Evolutionary conservation across 23 red algal genomes (phyloP).

Genomic region (Agarophyton chilense): DNA sequence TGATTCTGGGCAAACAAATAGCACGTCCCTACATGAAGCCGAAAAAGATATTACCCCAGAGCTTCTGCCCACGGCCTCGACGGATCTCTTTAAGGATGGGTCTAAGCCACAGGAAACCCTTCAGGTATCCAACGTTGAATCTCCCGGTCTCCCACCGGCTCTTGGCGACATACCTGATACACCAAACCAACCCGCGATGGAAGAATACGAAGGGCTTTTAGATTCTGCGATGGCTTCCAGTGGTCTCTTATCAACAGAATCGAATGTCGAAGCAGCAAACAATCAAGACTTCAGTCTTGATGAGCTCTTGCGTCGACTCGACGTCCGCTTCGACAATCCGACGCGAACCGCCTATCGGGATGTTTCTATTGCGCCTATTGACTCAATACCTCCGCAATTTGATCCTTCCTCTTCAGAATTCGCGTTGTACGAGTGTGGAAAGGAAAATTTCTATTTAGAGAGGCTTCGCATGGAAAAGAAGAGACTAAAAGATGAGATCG

Average conservation of each 20-base stretch:
- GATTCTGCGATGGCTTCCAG: not conserved
- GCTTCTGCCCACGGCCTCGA: not conserved
- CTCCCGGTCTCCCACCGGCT: not conserved
- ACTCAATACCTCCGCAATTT: slow-evolving; percentile 10
- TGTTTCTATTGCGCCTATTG: not conserved
- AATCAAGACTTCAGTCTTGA: slow-evolving; percentile 1
- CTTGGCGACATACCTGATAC: not conserved
- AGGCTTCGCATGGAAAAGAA: not conserved
- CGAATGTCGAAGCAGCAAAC: too few relatives aligned
- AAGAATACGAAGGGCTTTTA: not conserved
- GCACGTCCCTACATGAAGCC: not conserved
- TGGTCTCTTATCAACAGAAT: not conserved
- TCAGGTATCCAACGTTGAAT: not conserved
- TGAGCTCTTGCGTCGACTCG: not conserved
- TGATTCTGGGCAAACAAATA: not conserved
- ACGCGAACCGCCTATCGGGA: not conserved
- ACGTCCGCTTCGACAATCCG: slow-evolving; percentile 21
- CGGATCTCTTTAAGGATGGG: not conserved
- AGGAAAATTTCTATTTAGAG: not conserved
- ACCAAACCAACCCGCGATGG: not conserved
- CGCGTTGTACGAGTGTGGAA: not conserved
- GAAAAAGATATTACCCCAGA: not conserved
- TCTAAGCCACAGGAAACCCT: not conserved
- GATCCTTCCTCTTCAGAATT: slow-evolving; percentile 2
- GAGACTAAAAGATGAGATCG: not conserved